Percentiles rank a stretch among this genome's conserved stretches.
These are phyloP conservation scores for Zygotorulaspora chibaensis DNA, from an alignment of 805 yeast species.

Conservation along the genomic window DNA sequence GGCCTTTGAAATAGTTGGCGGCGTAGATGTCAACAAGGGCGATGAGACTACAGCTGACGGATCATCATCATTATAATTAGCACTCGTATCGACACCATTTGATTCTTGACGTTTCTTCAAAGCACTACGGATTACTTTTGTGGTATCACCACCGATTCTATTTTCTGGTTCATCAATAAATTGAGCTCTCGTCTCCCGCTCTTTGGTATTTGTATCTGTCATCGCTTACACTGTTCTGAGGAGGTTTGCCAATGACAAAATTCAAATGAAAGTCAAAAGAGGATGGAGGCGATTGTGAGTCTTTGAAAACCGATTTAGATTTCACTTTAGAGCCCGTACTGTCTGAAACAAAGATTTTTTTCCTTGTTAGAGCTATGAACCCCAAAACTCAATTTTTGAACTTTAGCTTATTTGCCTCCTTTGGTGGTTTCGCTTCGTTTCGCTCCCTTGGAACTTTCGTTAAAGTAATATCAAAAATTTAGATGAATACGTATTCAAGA, in stretches of 20 bases:
- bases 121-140: conserved; percentile 26
- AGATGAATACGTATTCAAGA: not conserved
- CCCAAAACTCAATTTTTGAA: too few relatives aligned
- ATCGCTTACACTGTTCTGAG: conserved; percentile 7
- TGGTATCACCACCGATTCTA: conserved; percentile 31
- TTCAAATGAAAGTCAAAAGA: not conserved
- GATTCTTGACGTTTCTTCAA: conserved; percentile 17
- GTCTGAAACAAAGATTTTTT: not conserved
- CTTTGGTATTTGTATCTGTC: conserved; percentile 20
- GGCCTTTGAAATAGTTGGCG: conserved; percentile 84
- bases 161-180: conserved; percentile 25
- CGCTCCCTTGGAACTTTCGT: not conserved
- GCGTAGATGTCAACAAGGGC: conserved; percentile 82
- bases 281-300: too few relatives aligned
- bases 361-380: too few relatives aligned
- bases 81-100: conserved; percentile 6
- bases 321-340: too few relatives aligned
- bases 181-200: conserved; percentile 27
- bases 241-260: not conserved
- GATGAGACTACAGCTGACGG: conserved; percentile 45
- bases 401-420: not conserved
- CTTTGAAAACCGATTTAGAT: too few relatives aligned
- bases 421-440: not conserved
- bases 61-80: conserved; percentile 8
- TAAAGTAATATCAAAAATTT: not conserved